phyloP scores from a whole-genome alignment of 805 yeast species.

The Nakazawaea peltata region DNA sequence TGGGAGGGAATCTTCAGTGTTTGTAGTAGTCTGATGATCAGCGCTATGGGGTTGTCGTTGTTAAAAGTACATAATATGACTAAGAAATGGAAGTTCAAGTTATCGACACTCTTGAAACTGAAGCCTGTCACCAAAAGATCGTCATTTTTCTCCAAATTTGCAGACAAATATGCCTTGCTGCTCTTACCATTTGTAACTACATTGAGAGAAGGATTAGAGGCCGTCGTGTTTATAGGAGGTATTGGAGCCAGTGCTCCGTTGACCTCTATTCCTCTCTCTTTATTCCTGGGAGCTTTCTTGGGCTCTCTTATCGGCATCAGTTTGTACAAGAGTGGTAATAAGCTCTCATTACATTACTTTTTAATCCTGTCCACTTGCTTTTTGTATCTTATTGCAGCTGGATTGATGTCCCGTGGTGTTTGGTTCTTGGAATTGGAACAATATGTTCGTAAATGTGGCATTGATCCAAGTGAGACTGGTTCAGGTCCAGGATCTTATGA shows the following conservation, averaged over 20 bases:
- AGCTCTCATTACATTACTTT: slow-evolving; percentile 67
- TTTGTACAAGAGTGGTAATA: slow-evolving; percentile 73
- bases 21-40: slow-evolving; percentile 69
- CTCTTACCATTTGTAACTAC: slow-evolving; percentile 72
- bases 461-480: slow-evolving; percentile 82
- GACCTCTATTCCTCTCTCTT: slow-evolving; percentile 57
- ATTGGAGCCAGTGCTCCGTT: slow-evolving; percentile 69
- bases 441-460: slow-evolving; percentile 62
- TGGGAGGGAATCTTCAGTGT: slow-evolving; percentile 86
- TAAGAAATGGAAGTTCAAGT: slow-evolving; percentile 68
- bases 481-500: slow-evolving; percentile 93
- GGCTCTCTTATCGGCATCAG: slow-evolving; percentile 60
- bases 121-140: slow-evolving; percentile 9
- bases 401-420: slow-evolving; percentile 76
- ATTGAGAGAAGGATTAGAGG: slow-evolving; percentile 84
- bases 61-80: slow-evolving; percentile 74
- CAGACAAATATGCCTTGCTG: slow-evolving; percentile 53
- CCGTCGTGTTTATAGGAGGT: slow-evolving; percentile 88
- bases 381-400: slow-evolving; percentile 79
- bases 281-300: slow-evolving; percentile 44
- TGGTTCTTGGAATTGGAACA: slow-evolving; percentile 84
- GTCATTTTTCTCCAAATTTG: slow-evolving; percentile 19
- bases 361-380: slow-evolving; percentile 71
- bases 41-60: slow-evolving; percentile 81
- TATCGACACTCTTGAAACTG: slow-evolving; percentile 17